Evolutionary conservation across 2,329 filamentous ascomycete species (phyloP).

Genomic region (Arthrobotrys conoides): DNA sequence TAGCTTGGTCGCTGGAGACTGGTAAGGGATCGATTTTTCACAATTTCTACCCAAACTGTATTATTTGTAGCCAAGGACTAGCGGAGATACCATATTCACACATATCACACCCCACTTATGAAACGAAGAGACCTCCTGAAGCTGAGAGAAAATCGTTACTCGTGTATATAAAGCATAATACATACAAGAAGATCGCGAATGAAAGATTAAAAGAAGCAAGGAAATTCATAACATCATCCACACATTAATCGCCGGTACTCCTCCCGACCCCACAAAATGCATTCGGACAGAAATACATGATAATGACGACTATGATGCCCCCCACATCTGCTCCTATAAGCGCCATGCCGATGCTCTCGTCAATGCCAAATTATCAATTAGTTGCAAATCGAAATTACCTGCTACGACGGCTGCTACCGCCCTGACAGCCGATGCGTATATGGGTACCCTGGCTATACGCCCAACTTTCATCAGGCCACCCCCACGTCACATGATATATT

Average conservation of each 20-base stretch:
- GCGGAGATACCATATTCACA: not conserved
- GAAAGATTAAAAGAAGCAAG: constrained; percentile 11
- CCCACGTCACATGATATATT: not conserved
- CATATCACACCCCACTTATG: not conserved
- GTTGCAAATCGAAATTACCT: constrained; percentile 16
- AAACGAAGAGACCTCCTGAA: not conserved
- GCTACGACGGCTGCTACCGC: not conserved
- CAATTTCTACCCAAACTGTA: not conserved
- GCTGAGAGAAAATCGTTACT: constrained; percentile 29
- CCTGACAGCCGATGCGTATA: not conserved
- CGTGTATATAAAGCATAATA: constrained; percentile 42
- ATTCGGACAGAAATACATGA: constrained; percentile 37
- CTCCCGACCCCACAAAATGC: constrained; percentile 5
- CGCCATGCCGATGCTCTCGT: not conserved
- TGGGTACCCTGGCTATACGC: constrained; percentile 1
- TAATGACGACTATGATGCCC: constrained; percentile 32
- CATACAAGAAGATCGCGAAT: constrained; percentile 32
- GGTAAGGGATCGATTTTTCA: not conserved
- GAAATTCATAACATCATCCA: constrained; percentile 22
- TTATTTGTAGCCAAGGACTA: not conserved
- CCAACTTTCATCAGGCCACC: not conserved
- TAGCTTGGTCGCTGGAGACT: constrained; percentile 52
- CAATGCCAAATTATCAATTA: constrained; percentile 24
- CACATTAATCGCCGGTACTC: constrained; percentile 31
- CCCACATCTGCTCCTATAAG: constrained; percentile 20